Evolutionary conservation across 208 protist species (phyloP).

Genomic region (Crithidia brevicula): DNA sequence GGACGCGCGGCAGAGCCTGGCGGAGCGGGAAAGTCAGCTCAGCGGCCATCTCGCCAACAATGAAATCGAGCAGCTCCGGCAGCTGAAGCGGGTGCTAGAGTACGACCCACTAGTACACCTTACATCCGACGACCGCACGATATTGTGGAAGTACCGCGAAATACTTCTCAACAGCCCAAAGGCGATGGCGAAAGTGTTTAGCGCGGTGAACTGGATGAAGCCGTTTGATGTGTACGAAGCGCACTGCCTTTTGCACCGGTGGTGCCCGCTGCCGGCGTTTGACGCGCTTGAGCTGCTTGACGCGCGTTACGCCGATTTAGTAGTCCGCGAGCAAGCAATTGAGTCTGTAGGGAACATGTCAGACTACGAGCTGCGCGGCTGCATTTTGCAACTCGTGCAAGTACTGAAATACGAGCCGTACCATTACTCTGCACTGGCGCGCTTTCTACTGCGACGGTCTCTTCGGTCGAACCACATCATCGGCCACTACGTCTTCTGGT

Average conservation of each 20-base stretch:
- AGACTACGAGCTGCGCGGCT: conserved; percentile 74
- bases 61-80: conserved; percentile 59
- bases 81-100: conserved; percentile 55
- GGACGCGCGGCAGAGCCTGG: conserved; percentile 19
- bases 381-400: conserved; percentile 87
- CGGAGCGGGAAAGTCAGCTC: conserved; percentile 26
- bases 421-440: conserved; percentile 72
- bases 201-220: conserved; percentile 70
- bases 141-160: conserved; percentile 77
- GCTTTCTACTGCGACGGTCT: conserved; percentile 75
- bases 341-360: conserved; percentile 57
- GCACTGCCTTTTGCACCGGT: conserved; percentile 56
- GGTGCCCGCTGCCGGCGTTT: conserved; percentile 55
- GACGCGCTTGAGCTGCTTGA: conserved; percentile 86
- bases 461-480: conserved; percentile 75
- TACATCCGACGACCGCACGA: conserved; percentile 55
- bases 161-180: conserved; percentile 53
- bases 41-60: conserved; percentile 36
- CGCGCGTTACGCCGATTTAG: conserved; percentile 61
- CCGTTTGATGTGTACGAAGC: conserved; percentile 68
- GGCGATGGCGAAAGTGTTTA: conserved; percentile 79
- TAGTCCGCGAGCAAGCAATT: conserved; percentile 77
- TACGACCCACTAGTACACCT: conserved; percentile 70
- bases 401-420: conserved; percentile 90
- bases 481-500: conserved; percentile 89